Base-by-base conservation (phyloP, 108 stramenopile genomes). In the Fistulifera pelliculosa region DNA sequence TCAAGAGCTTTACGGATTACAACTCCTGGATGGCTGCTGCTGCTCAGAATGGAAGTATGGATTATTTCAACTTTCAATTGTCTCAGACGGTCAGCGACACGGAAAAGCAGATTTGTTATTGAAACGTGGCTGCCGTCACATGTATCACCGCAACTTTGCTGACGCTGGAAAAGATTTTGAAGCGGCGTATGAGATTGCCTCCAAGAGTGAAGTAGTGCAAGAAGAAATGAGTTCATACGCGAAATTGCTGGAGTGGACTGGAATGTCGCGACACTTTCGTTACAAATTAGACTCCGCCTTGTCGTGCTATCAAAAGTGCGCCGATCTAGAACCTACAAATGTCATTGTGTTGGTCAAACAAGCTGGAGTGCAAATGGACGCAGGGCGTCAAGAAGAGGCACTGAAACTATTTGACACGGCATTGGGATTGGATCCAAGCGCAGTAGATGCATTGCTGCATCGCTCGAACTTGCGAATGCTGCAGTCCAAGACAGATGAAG, bases 301-400 rank as follows among this genome's bases (percentile, higher is more conserved):
- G 23, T 54, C 58, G 26, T 81, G 79, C 61, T 94, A 90, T 64
- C 70, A 85, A 61, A 68, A 69, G 42, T 87, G 83, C 54, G 64
- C 74, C 13, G 79, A 80, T 15, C 59, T 87, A 62, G 88, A 90
- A 53, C 88, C 93, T 21, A 73, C 68, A 17, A 94, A 88, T 64
- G 77, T 85, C 1, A 74, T 83, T 56, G 45, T 94, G 43, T 41
- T 90, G 57, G 93, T 94, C 22, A 94, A 90, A 56, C 63, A 79
- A 61, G 93, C 93, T 15, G 88, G 93, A 7, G 86, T 94, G 10
- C 74, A 83, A 58, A 94, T 94, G 93, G 93, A 94, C 52, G 82
- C 56, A 31, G 63, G 63, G 8, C 62, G 85, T 5, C 79, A 82
- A n/a, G 55, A 74, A 2, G 71, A 75, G 26, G 88, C 93, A 5